Evolutionary conservation across 2,329 filamentous ascomycete species (phyloP), one percentile per base, ranked within the genome.

Genomic region (Penicillium concentricum): DNA sequence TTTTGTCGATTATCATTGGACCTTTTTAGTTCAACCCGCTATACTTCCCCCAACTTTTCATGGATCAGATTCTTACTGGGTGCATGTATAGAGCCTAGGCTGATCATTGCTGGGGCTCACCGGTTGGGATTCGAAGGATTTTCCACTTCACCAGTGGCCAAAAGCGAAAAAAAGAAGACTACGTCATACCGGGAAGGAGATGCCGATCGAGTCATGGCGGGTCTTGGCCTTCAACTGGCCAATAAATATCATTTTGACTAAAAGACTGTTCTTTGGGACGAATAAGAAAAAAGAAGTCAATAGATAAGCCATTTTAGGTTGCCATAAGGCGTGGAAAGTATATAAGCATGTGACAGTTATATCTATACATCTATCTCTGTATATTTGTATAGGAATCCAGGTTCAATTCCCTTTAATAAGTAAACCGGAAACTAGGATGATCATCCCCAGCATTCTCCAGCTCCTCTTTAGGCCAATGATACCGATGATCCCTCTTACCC

Each of bases 361-460:
- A 24, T 5, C 22, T 43, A 43, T 16, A 44, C 16, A 28, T 43
- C 5, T 43, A 18, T 12, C 6, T 2, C 12, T 16, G 3, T 28
- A 28, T n/a, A 43, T 2, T 26, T 4, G 10, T 34, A n/a, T 24
- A 7, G 4, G 8, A 20, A 12, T 12, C 13, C 32, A 15, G 32
- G 0, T 42, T 22, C 18, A 22, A 32, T 28, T n/a, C 10, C 22
- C 18, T 20, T 53, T 64, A 62, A 49, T 73, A 74, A 10, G 70
- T 72, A 59, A 74, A 77, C 39, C 70, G 61, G 65, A 75, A 76
- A 38, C 63, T 63, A 13, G 74, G 74, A 65, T 77, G 72, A 51
- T 70, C 73, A 58, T 76, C 75, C 3, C 74, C 76, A 22, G 76
- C 64, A 56, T 74, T 76, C 41, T 69, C 64, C 42, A 70, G 30